Base-by-base conservation (phyloP, 73 alveolate genomes). In the Paramecium primaurelia region DNA sequence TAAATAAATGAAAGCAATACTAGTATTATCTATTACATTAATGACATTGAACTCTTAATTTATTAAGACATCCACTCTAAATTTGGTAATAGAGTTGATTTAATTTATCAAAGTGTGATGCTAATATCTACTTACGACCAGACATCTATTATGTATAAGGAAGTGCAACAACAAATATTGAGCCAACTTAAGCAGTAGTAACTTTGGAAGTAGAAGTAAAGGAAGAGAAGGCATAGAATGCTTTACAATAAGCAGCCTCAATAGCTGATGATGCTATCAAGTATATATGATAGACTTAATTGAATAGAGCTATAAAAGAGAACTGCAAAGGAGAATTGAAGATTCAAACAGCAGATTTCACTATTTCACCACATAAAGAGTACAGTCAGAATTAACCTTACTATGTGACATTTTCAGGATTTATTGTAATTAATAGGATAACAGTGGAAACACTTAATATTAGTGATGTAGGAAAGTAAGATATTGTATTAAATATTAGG, bases 401-500 rank as follows among this genome's bases (percentile, higher is more conserved):
- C 22, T 14, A 20, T 44, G 16, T 25, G 51, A 80, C 28, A 16
- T 20, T 49, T 6, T n/a, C 22, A 80, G 91, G 91, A 18, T 80
- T 45, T 26, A 16, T 32, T 2, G 71, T 47, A 10, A 45, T 3
- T 16, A 80, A 80, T 16, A 26, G 58, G 58, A 40, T 80, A 25
- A 42, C 49, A 22, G 45, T 49, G 14, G 91, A 80, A 47, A 80
- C 91, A 10, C 9, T 20, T 1, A 28, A 40, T 26, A 22, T 80
- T 32, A 28, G 20, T 80, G 47, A 26, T 10, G 91, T 80, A 0
- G 91, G 91, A n/a, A 80, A 80, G 91, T 80, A 80, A 37, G 69
- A 54, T 18, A 4, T 26, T 1, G 18, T 80, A 16, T 44, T 26
- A 22, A 8, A 14, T 22, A 26, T 26, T 80, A 80, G 91, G 10